Evolutionary conservation across 352 stramenopile genomes (phyloP).

Genomic region (Globisporangium iwayamae): DNA sequence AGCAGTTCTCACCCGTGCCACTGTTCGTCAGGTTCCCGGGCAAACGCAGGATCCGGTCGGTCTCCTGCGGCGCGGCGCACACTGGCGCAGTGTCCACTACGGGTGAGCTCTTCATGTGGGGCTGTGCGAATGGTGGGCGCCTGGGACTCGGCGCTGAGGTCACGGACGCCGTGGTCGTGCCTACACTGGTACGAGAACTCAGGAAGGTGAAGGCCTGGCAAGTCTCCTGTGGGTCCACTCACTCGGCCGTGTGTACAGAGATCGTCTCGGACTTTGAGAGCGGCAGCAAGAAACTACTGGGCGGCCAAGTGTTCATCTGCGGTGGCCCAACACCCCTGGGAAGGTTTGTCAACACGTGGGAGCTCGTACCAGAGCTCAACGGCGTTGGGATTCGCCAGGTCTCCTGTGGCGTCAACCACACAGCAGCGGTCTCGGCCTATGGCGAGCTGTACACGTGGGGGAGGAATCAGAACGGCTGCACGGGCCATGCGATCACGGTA

Average conservation of each 20-base stretch:
- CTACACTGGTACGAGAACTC: conserved; percentile 82
- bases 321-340: conserved; percentile 83
- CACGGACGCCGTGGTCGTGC: conserved; percentile 61
- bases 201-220: conserved; percentile 71
- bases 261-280: conserved; percentile 50
- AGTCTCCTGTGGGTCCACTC: conserved; percentile 63
- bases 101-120: conserved; percentile 87
- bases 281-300: conserved; percentile 59
- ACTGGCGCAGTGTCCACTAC: conserved; percentile 62
- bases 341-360: conserved; percentile 67
- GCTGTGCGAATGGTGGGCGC: conserved; percentile 89
- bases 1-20: conserved; percentile 76
- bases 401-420: conserved; percentile 87
- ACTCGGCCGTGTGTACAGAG: conserved; percentile 82
- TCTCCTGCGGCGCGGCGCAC: conserved; percentile 89
- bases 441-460: conserved; percentile 94
- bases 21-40: conserved; percentile 67
- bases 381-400: conserved; percentile 63
- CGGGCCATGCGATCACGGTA: conserved; percentile 56
- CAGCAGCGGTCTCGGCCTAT: conserved; percentile 80
- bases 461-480: conserved; percentile 87
- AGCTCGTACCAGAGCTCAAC: conserved; percentile 52
- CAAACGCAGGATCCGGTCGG: conserved; percentile 51
- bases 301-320: conserved; percentile 87
- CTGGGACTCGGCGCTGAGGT: conserved; percentile 81